These are phyloP conservation scores for Arabis hirsuta DNA, from an alignment of 345 rosid species.

Conservation along the genomic window DNA sequence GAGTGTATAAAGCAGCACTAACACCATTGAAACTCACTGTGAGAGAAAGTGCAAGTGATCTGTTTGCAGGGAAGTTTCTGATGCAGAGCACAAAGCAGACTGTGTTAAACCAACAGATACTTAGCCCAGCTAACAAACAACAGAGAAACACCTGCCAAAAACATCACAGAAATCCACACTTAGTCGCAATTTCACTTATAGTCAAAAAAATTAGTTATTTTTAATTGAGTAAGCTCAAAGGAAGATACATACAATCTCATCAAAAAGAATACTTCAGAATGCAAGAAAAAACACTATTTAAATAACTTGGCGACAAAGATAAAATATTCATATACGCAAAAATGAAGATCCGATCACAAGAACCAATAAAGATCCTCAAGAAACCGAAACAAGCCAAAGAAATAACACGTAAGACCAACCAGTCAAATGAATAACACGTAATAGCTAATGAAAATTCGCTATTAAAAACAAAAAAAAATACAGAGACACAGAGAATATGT, in stretches of 20 bases:
- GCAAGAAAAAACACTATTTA: conserved; percentile 1
- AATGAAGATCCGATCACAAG: conserved; percentile 39
- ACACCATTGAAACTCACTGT: conserved; percentile 95
- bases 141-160: conserved; percentile 73
- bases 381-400: conserved; percentile 22
- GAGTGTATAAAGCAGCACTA: conserved; percentile 87
- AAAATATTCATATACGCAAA: neutral
- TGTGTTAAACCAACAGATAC: conserved; percentile 99
- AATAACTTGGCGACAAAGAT: neutral
- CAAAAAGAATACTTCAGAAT: conserved; percentile 14
- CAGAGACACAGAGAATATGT: neutral
- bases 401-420: conserved; percentile 27
- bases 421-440: neutral
- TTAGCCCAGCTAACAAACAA: conserved; percentile 85
- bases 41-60: conserved; percentile 85
- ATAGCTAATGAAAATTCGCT: too few relatives aligned
- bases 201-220: neutral
- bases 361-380: conserved; percentile 17
- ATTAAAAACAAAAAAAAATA: neutral
- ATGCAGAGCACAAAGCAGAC: conserved; percentile 93
- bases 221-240: neutral
- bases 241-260: neutral
- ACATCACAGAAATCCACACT: conserved; percentile 7
- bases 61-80: conserved; percentile 70
- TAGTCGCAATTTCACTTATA: neutral